A percentile compares a stretch with the other conserved stretches of the same genome.
Conservation (phyloP, 495 filamentous ascomycete species). For the Clohesyomyces aquaticus region DNA sequence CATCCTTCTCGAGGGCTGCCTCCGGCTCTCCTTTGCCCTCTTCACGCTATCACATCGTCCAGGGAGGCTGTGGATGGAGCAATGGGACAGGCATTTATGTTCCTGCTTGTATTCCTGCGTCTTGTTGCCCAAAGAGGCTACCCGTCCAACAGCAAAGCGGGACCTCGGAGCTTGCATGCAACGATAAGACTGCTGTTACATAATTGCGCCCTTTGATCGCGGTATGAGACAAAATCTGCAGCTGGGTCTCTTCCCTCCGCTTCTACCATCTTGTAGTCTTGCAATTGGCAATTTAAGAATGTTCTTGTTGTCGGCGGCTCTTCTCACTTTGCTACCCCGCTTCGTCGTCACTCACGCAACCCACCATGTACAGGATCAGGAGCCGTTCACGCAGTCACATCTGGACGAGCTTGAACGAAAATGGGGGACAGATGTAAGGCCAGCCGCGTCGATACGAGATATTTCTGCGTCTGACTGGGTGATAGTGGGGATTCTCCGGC, state of each 20-base stretch:
- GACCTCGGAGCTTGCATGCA: constrained; percentile 5
- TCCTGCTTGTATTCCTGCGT: neutral
- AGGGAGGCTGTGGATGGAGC: too few relatives aligned
- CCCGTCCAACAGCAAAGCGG: neutral
- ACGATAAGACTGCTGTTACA: constrained; percentile 40
- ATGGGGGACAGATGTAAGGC: constrained; percentile 61
- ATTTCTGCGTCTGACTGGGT: too few relatives aligned
- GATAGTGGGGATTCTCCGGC: constrained; percentile 78
- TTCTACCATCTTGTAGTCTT: neutral
- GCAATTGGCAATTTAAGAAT: constrained; percentile 7
- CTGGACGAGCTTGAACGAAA: constrained; percentile 57
- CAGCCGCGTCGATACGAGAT: too few relatives aligned
- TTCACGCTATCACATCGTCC: neutral
- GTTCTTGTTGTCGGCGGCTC: constrained; percentile 6
- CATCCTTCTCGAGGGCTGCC: neutral
- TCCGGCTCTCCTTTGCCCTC: neutral
- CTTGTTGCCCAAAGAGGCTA: neutral
- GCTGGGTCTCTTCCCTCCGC: neutral
- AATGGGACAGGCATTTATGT: neutral
- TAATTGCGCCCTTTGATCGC: constrained; percentile 33
- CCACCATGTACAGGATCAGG: constrained; percentile 27
- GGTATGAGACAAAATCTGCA: too few relatives aligned
- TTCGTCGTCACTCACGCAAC: constrained; percentile 11
- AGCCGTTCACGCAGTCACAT: constrained; percentile 21
- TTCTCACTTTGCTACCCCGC: constrained; percentile 11